Base-by-base conservation (phyloP, 2,329 filamentous ascomycete species). In the Ilyonectria destructans region DNA sequence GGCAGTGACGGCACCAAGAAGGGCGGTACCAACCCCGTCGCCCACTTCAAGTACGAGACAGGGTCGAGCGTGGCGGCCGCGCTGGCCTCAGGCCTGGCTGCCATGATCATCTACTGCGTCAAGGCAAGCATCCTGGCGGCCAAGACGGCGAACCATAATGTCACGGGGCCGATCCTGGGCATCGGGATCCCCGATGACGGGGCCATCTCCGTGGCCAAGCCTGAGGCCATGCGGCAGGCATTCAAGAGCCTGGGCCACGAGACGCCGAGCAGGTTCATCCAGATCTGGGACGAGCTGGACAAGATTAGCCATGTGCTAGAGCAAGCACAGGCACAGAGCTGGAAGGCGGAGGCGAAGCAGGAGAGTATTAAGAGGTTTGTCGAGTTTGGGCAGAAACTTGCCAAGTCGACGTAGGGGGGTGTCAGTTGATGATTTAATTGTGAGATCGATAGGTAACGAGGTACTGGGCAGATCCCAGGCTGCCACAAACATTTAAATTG, bases 1-100 rank as follows among this genome's bases (percentile, higher is more conserved):
- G 23, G 23, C 23, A 23, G 23, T 23, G 23, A 23, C 23, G 23
- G 23, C 23, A 23, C 23, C 23, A 23, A 23, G 23, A 33, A 33
- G 31, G 31, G 31, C 31, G 6, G 8, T 8, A 33, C 31, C 8
- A 12, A 33, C 10, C 31, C 8, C 64, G 1, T 26, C 57, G 1
- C 60, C 40, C n/a, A 37, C 60, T 4, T 61, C 26, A 65, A 71
- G 6, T 58, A 71, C 9, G 58, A 19, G 1, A 68, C 70, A 0
- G 67, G 76, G 0, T 78, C 71, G 0, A 76, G 72, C 5, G 62
- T 79, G 0, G 72, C 77, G 2, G 78, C 77, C 2, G 78, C 78
- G 0, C 58, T 80, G 2, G 78, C 73, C 1, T 62, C 77, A 1
- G 77, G 77, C 1, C 62, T 77, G 7, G 78, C 76, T 6, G 77